These are phyloP conservation scores for Colletotrichum gloeosporioides DNA, from an alignment of 2,329 filamentous ascomycete genomes.

Conservation along the genomic window DNA sequence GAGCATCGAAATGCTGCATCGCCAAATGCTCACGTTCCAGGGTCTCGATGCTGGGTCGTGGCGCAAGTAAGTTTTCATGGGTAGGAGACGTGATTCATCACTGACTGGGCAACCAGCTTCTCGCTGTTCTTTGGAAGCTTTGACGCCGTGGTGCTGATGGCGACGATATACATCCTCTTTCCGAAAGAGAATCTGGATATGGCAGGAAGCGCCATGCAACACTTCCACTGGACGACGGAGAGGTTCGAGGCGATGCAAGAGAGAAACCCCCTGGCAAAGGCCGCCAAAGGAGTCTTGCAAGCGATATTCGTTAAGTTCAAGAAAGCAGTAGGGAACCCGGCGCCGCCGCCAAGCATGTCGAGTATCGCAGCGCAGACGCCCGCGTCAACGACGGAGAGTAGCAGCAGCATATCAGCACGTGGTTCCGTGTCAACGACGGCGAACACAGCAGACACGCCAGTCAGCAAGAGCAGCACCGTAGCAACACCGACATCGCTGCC, in stretches of 20 bases:
- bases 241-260: conserved; percentile 62
- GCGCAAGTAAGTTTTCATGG: conserved; percentile 36
- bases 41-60: conserved; percentile 55
- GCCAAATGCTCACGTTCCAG: conserved; percentile 57
- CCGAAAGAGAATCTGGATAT: conserved; percentile 59
- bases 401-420: conserved; percentile 12
- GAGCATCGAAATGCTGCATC: conserved; percentile 59
- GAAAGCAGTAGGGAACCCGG: conserved; percentile 46
- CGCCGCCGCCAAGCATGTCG: conserved; percentile 19
- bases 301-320: conserved; percentile 60
- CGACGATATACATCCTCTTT: conserved; percentile 66
- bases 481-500: conserved; percentile 18
- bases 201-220: conserved; percentile 52
- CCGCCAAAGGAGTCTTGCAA: conserved; percentile 59
- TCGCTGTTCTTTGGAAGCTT: conserved; percentile 68
- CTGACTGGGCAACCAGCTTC: conserved; percentile 38
- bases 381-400: conserved; percentile 21
- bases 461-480: conserved; percentile 19
- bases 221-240: conserved; percentile 65
- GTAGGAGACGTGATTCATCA: background rate
- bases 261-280: conserved; percentile 58
- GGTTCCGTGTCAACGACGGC: conserved; percentile 18
- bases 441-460: conserved; percentile 19
- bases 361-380: conserved; percentile 15
- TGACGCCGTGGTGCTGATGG: conserved; percentile 66